phyloP scores from a whole-genome alignment of 768 basidiomycete species.

The Hortiboletus campestris region DNA sequence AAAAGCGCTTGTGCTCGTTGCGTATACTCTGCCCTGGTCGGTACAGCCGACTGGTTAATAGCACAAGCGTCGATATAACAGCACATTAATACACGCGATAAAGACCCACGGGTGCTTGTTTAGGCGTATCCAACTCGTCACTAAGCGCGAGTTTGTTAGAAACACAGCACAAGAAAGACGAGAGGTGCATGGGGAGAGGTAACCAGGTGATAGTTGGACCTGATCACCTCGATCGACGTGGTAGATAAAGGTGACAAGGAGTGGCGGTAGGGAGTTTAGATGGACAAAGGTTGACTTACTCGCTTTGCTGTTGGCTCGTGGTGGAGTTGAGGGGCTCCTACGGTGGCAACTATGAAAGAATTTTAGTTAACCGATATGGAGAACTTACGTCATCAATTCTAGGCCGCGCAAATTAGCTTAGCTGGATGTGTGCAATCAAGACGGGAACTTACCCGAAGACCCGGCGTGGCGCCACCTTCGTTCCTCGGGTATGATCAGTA shows the following conservation, averaged over 20 bases:
- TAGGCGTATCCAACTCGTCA: slow-evolving; percentile 41
- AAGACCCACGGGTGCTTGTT: slow-evolving; percentile 31
- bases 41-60: slow-evolving; percentile 2
- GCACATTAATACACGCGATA: background rate
- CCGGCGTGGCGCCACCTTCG: slow-evolving; percentile 17
- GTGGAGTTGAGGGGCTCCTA: slow-evolving; percentile 28
- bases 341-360: slow-evolving; percentile 11
- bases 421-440: background rate
- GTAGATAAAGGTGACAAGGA: slow-evolving; percentile 12
- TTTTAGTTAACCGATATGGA: slow-evolving; percentile 16
- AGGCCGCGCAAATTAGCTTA: background rate
- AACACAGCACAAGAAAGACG: slow-evolving; percentile 61
- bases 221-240: slow-evolving; percentile 21
- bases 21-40: slow-evolving; percentile 41
- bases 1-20: slow-evolving; percentile 56
- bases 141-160: slow-evolving; percentile 54
- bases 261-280: slow-evolving; percentile 12
- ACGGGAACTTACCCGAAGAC: slow-evolving; percentile 7
- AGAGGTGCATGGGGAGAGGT: slow-evolving; percentile 55
- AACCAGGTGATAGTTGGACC: slow-evolving; percentile 25
- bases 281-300: slow-evolving; percentile 31
- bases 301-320: slow-evolving; percentile 22
- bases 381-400: slow-evolving; percentile 36
- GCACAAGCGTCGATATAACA: background rate
- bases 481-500: slow-evolving; percentile 13